Percentiles rank a stretch among this genome's conserved stretches.
Evolutionary conservation across 176 grass and related monocot species (phyloP).

Genomic region (Melocanna baccifera): DNA sequence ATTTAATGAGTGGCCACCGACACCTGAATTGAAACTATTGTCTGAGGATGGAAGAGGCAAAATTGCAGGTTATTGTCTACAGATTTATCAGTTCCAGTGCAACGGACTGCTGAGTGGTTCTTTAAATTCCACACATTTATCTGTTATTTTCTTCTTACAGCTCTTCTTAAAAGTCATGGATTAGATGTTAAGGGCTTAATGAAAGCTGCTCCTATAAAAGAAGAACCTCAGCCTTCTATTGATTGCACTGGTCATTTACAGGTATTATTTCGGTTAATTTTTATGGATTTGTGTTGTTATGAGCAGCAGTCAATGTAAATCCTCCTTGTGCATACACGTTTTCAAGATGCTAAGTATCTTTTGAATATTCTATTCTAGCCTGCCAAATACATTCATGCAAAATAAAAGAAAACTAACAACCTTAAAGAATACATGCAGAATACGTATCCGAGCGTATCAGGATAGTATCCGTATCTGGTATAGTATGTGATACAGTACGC

Average conservation of each 20-base stretch:
- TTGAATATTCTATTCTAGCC: neutral
- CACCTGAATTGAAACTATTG: conserved; percentile 72
- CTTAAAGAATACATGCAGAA: no score
- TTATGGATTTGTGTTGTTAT: conserved; percentile 8
- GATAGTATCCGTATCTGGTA: no score
- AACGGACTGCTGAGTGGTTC: neutral
- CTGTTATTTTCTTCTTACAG: conserved; percentile 39
- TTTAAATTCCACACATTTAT: neutral
- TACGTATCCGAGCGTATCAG: no score
- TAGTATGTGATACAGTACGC: no score
- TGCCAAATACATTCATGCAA: neutral
- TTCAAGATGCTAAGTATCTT: neutral
- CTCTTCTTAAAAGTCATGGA: conserved; percentile 91
- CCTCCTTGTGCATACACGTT: neutral
- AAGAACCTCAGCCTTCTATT: conserved; percentile 77
- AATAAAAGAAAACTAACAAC: neutral
- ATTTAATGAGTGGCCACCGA: conserved; percentile 79
- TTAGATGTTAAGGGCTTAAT: conserved; percentile 92
- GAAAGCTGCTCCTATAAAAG: conserved; percentile 59
- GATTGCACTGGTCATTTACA: conserved; percentile 93
- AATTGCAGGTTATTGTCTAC: conserved; percentile 72
- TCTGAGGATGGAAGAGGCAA: conserved; percentile 95
- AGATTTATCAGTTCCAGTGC: conserved; percentile 11
- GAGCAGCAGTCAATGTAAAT: neutral
- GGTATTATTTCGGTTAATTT: conserved; percentile 34